Base-by-base conservation (phyloP, 805 yeast genomes). In the Candida coleopterorum region DNA sequence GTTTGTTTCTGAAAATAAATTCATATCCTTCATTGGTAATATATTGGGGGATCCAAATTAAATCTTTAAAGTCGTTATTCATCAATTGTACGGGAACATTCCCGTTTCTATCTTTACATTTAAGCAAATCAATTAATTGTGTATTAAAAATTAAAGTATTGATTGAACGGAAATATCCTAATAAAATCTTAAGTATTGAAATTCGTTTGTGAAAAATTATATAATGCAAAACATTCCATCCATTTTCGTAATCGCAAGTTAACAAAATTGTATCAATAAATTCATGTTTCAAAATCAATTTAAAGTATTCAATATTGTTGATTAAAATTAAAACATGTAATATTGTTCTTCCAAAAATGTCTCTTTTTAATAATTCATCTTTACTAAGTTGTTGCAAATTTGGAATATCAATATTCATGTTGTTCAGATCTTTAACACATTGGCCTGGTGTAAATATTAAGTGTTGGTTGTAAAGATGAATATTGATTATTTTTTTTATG, bases 171-270 rank as follows among this genome's bases (percentile, higher is more conserved):
- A 60, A 48, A 40, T 49, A 49, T 16, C 61, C 64, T 18, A 63
- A 34, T 15, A 67, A 38, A 2, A 53, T 55, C 36, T 67, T 70
- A 8, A 81, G 78, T 50, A 82, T 72, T 14, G 70, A 50, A 28
- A 81, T 58, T 37, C 81, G 67, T 23, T 78, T 83, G 43, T 73
- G 60, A 45, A 66, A 75, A 10, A 84, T 60, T 4, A 87, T 76
- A 41, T 78, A 74, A 55, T 89, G 96, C 20, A 89, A 63, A 18
- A 86, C 76, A 29, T 85, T 83, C 82, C 94, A 88, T 2, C 86
- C 83, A 51, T 76, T 85, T 56, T 88, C 96, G 35, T 63, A 64
- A 55, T 89, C 96, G 2, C 65, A 58, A 0, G 59, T 47, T 2
- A 70, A 46, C 36, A 68, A 26, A 2, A 62, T 41, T n/a, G 37